Conservation (phyloP, 2,329 filamentous ascomycete species). For the Didymella segeticola region DNA sequence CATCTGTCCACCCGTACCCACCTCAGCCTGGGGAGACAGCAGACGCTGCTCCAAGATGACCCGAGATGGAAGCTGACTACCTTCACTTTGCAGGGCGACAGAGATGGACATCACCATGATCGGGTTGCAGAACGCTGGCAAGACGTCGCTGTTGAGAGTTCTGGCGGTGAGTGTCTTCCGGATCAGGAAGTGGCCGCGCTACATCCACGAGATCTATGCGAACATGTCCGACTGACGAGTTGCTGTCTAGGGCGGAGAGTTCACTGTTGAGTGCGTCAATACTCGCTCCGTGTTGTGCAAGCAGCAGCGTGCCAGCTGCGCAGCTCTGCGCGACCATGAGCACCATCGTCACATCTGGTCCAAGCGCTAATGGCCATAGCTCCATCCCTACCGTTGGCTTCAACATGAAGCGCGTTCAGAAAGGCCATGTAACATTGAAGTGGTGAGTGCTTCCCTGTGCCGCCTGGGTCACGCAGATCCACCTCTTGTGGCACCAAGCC, state of each 20-base stretch:
- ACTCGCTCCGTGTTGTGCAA: slow-evolving; percentile 32
- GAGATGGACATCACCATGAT: slow-evolving; percentile 99
- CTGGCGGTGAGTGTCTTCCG: slow-evolving; percentile 77
- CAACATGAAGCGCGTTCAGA: slow-evolving; percentile 98
- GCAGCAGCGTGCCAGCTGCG: slow-evolving; percentile 33
- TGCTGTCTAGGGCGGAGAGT: slow-evolving; percentile 83
- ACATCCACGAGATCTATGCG: slow-evolving; percentile 28
- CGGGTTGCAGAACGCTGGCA: slow-evolving; percentile 95
- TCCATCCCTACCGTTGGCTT: slow-evolving; percentile 98
- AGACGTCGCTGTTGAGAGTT: slow-evolving; percentile 92
- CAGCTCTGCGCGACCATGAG: slow-evolving; percentile 40
- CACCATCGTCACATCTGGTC: slow-evolving; percentile 32
- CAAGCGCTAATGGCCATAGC: slow-evolving; percentile 63
- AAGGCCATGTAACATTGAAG: slow-evolving; percentile 97
- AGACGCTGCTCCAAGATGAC: slow-evolving; percentile 18
- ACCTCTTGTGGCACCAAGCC: slow-evolving; percentile 47
- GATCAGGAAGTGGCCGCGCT: slow-evolving; percentile 41
- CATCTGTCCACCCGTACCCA: slow-evolving; percentile 26
- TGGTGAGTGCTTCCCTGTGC: slow-evolving; percentile 64
- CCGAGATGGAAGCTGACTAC: slow-evolving; percentile 29
- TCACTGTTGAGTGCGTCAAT: slow-evolving; percentile 91
- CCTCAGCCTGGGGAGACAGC: slow-evolving; percentile 27
- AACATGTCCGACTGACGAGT: slow-evolving; percentile 37
- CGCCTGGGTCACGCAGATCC: slow-evolving; percentile 45
- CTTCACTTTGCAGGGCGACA: slow-evolving; percentile 73